Percentiles rank a stretch among this genome's conserved stretches.
These are phyloP conservation scores for Stachybotrys elegans DNA, from an alignment of 2,329 filamentous ascomycete species.

Conservation along the genomic window DNA sequence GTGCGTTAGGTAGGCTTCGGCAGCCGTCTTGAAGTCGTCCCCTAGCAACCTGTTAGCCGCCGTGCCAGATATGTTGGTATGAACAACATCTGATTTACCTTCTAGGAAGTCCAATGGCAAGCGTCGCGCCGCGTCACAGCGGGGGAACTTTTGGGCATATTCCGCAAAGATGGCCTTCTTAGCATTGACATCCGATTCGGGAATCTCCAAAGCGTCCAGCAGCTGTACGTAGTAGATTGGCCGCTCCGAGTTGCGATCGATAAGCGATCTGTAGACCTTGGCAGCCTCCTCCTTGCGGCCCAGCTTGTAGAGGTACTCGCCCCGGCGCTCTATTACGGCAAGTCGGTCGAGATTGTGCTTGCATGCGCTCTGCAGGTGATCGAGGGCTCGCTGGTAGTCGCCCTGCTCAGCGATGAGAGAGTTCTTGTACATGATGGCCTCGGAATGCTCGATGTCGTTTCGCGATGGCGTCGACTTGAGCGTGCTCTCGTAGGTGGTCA, in stretches of 20 bases:
- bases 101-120: slow-evolving; percentile 86
- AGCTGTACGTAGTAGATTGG: slow-evolving; percentile 80
- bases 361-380: slow-evolving; percentile 74
- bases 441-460: slow-evolving; percentile 84
- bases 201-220: slow-evolving; percentile 61
- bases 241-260: slow-evolving; percentile 86
- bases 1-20: slow-evolving; percentile 70
- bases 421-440: slow-evolving; percentile 94
- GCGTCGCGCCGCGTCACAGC: slow-evolving; percentile 78
- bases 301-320: slow-evolving; percentile 76
- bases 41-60: slow-evolving; percentile 39
- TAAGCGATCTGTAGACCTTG: slow-evolving; percentile 71
- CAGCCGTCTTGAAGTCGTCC: slow-evolving; percentile 73
- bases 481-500: slow-evolving; percentile 90
- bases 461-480: slow-evolving; percentile 74
- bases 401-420: slow-evolving; percentile 86
- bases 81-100: slow-evolving; percentile 38
- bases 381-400: slow-evolving; percentile 74
- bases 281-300: slow-evolving; percentile 74
- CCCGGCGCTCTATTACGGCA: slow-evolving; percentile 78
- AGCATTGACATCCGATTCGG: slow-evolving; percentile 52
- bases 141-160: slow-evolving; percentile 74
- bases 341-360: slow-evolving; percentile 80
- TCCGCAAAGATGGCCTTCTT: slow-evolving; percentile 68
- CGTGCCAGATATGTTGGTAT: background rate